phyloP scores from a whole-genome alignment of 1,139 yeast species.

The Debaryomycetaceae sp. region DNA sequence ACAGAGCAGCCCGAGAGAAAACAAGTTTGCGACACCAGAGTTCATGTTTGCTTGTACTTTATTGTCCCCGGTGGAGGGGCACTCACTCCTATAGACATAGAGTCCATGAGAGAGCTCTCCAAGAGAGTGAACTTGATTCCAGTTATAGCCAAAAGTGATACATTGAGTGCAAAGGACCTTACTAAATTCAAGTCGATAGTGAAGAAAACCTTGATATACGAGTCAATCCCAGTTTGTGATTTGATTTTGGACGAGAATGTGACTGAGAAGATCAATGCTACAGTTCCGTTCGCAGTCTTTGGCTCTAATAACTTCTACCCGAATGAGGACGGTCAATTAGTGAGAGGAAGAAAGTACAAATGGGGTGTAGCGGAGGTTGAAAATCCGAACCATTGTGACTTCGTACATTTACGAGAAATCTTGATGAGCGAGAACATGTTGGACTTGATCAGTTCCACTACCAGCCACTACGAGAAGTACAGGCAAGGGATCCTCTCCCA shows the following conservation, averaged over 20 bases:
- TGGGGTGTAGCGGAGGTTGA: constrained; percentile 80
- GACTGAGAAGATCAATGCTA: constrained; percentile 22
- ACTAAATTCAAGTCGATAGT: constrained; percentile 42
- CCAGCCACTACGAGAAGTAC: constrained; percentile 52
- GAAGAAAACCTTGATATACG: constrained; percentile 36
- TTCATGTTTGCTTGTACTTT: constrained; percentile 77
- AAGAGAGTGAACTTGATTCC: constrained; percentile 72
- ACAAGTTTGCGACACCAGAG: constrained; percentile 50
- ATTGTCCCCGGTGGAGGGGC: constrained; percentile 55
- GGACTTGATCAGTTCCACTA: constrained; percentile 57
- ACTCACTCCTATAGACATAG: constrained; percentile 57
- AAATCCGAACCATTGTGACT: constrained; percentile 65
- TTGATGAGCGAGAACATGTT: constrained; percentile 54
- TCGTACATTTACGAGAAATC: constrained; percentile 47
- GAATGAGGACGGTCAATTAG: constrained; percentile 32
- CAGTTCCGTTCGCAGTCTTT: constrained; percentile 60
- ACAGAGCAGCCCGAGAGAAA: constrained; percentile 70
- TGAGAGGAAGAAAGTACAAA: constrained; percentile 62
- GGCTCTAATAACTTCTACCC: constrained; percentile 40
- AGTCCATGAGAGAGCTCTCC: constrained; percentile 64
- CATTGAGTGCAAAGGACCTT: constrained; percentile 46
- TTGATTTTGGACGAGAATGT: constrained; percentile 44
- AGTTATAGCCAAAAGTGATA: constrained; percentile 72
- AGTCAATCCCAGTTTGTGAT: constrained; percentile 57
- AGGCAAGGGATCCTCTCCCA: constrained; percentile 41